These are phyloP conservation scores for Saccharomycopsis sp. DNA, from an alignment of 805 yeast species.

Conservation along the genomic window DNA sequence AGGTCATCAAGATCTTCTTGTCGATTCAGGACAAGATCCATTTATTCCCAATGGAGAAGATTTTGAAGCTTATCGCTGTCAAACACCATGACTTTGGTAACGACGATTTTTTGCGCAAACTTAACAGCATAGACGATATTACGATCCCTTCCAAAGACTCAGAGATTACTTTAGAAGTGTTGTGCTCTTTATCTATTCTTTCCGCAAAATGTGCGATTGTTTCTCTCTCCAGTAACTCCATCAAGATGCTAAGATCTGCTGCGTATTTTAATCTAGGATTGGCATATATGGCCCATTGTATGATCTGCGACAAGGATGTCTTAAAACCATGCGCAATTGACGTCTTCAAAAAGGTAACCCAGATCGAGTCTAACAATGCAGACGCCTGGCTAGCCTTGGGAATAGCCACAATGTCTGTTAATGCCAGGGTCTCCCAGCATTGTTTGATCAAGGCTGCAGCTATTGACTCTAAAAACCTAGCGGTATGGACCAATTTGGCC, in stretches of 20 bases:
- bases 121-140: constrained; percentile 18
- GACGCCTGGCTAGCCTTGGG: constrained; percentile 84
- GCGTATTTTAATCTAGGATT: constrained; percentile 66
- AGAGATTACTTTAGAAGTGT: not conserved
- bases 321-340: constrained; percentile 48
- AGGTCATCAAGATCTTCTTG: constrained; percentile 47
- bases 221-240: constrained; percentile 25
- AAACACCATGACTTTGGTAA: constrained; percentile 1
- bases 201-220: constrained; percentile 40
- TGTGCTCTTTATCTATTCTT: constrained; percentile 33
- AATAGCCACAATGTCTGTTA: constrained; percentile 54
- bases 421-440: constrained; percentile 80
- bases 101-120: constrained; percentile 22
- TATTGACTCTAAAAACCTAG: constrained; percentile 58
- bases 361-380: constrained; percentile 60
- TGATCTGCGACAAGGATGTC: constrained; percentile 20
- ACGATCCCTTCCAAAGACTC: not conserved
- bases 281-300: constrained; percentile 45
- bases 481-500: constrained; percentile 78
- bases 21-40: constrained; percentile 47
- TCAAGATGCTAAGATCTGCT: constrained; percentile 49
- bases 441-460: constrained; percentile 80
- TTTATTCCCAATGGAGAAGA: constrained; percentile 41
- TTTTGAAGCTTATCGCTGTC: constrained; percentile 26
- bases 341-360: constrained; percentile 60